phyloP scores from a whole-genome alignment of 1,139 yeast species.

The Candida freyschussii region DNA sequence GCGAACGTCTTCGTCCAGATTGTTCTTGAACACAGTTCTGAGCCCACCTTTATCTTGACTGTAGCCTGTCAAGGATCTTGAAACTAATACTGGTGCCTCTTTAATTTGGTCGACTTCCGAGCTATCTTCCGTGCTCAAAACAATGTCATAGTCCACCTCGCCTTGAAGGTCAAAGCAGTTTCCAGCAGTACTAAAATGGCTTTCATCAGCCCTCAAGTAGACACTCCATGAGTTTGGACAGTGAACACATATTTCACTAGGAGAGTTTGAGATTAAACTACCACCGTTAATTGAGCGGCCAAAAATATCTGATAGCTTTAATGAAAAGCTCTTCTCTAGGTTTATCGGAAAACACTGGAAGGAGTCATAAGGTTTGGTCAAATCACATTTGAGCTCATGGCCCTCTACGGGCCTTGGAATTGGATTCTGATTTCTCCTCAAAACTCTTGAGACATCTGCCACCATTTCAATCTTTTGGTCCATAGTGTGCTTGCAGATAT shows the following conservation, averaged over 20 bases:
- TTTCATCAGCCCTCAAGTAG: slow-evolving; percentile 27
- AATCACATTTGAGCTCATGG: slow-evolving; percentile 67
- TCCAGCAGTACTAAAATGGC: slow-evolving; percentile 27
- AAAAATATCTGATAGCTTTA: slow-evolving; percentile 60
- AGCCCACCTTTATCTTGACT: slow-evolving; percentile 91
- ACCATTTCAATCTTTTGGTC: slow-evolving; percentile 72
- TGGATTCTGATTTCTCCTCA: slow-evolving; percentile 59
- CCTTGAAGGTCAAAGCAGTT: slow-evolving; percentile 36
- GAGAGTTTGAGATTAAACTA: slow-evolving; percentile 44
- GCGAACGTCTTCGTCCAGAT: slow-evolving; percentile 42
- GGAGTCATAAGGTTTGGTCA: slow-evolving; percentile 46
- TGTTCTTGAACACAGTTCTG: slow-evolving; percentile 71
- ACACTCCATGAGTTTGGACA: slow-evolving; percentile 44
- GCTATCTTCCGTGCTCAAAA: slow-evolving; percentile 36
- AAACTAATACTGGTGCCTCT: slow-evolving; percentile 65
- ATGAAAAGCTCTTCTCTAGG: slow-evolving; percentile 47
- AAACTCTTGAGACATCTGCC: slow-evolving; percentile 62
- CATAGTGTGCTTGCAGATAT: slow-evolving; percentile 49
- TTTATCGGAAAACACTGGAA: slow-evolving; percentile 78
- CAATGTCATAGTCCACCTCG: slow-evolving; percentile 35
- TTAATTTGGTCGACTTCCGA: slow-evolving; percentile 32
- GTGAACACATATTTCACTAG: slow-evolving; percentile 42
- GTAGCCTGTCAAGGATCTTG: slow-evolving; percentile 86
- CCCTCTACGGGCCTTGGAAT: slow-evolving; percentile 79
- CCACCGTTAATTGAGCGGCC: slow-evolving; percentile 65